Evolutionary conservation across 208 protist genomes (phyloP), one percentile per base, ranked within the genome.

Genomic region (Wallacemonas sp.): DNA sequence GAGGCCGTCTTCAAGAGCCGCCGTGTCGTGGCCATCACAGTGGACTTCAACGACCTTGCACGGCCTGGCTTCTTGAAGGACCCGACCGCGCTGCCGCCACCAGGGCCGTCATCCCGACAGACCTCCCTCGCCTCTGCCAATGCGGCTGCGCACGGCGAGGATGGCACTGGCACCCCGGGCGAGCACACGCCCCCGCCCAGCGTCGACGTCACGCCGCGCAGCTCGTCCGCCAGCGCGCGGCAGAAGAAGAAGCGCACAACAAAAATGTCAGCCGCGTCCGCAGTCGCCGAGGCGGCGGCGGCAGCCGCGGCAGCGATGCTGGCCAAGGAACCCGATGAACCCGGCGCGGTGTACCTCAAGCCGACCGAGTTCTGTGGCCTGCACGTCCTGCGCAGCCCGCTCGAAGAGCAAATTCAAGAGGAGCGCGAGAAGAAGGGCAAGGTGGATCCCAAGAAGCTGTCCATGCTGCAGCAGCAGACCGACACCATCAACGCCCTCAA

Each of bases 341-440:
- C 33, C 8, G 33, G 27, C 11, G 65, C 44, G 39, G 34, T 96
- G 43, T 91, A 76, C 52, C 74, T 92, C 33, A 71, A 80, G 44
- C 87, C 87, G 0, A 85, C 82, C 23, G 80, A 87, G 68, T 93
- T 84, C 66, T 80, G 85, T 70, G 83, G 90, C 41, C 68, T 90
- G 27, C 77, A 87, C 58, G 33, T 68, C 43, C 47, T 82, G 36
- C 85, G 78, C 3, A 87, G 84, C 26, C 38, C 71, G 3, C 73
- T 88, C 26, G 87, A 93, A 61, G 43, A 83, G 67, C 86, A 94
- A 65, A 57, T 92, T 41, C 69, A 85, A 46, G 87, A 93, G 47
- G 90, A 93, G 63, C 69, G 48, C 41, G 85, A 91, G 68, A 81
- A 85, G 54, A 96, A 93, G 65, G 86, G 90, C 48, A 93, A 91